Percentiles rank a stretch among this genome's conserved stretches.
These are phyloP conservation scores for Prunus dulcis DNA, from an alignment of 306 rosid genomes.

Conservation along the genomic window DNA sequence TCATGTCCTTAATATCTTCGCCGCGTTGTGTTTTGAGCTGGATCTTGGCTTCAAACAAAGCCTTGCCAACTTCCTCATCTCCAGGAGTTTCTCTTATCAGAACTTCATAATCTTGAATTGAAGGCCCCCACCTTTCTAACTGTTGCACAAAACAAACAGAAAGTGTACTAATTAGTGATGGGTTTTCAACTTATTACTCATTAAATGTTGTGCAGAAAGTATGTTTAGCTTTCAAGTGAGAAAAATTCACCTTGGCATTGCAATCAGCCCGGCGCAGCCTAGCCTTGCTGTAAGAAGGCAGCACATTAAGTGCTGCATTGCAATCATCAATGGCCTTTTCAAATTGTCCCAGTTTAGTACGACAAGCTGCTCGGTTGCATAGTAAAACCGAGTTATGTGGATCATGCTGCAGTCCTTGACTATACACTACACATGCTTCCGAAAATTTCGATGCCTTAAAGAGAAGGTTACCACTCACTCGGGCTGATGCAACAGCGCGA, in stretches of 20 bases:
- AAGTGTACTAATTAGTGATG: background rate
- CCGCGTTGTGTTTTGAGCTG: conserved; percentile 67
- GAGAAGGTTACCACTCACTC: conserved; percentile 83
- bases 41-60: conserved; percentile 70
- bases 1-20: conserved; percentile 65
- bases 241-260: conserved; percentile 63
- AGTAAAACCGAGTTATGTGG: conserved; percentile 69
- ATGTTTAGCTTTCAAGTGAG: background rate
- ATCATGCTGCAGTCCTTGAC: conserved; percentile 81
- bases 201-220: background rate
- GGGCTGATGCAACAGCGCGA: conserved; percentile 57
- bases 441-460: conserved; percentile 73
- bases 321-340: conserved; percentile 98
- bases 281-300: conserved; percentile 89
- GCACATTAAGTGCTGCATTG: conserved; percentile 60
- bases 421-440: conserved; percentile 66
- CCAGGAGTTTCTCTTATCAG: conserved; percentile 80
- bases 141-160: conserved; percentile 13
- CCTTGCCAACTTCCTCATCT: conserved; percentile 85
- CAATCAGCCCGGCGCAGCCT: conserved; percentile 85
- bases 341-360: conserved; percentile 75
- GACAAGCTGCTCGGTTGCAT: conserved; percentile 96
- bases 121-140: conserved; percentile 94
- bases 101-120: conserved; percentile 83
- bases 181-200: background rate